Evolutionary conservation across 2,329 filamentous ascomycete species (phyloP), one percentile per base, ranked within the genome.

Genomic region (Fusarium fracticaudum): DNA sequence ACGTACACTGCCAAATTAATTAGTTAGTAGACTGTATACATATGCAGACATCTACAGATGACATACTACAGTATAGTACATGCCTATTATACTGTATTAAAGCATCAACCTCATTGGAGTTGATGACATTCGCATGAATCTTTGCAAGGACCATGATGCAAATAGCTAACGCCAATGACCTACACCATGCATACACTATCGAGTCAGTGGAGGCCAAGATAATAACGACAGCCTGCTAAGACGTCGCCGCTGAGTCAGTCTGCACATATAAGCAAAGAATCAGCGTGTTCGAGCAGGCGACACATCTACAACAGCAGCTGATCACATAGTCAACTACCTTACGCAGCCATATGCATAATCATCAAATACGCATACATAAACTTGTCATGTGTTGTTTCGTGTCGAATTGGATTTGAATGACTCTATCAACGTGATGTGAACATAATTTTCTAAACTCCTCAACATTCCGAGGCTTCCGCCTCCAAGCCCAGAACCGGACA

Each of bases 381-480:
- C 44, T 26, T 31, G 40, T 48, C 60, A 60, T 47, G 22, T 44
- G 61, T 58, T 35, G 48, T 64, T 57, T 24, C 60, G 43, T 43
- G 29, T 60, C 57, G 35, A 37, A 43, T 38, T 45, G n/a, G 35
- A 48, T 35, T 33, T 43, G 48, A 73, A 55, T 47, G 29, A 50
- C 59, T 65, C 47, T 47, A 47, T 48, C 41, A 67, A 48, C n/a
- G 24, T 47, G 41, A 45, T 47, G 20, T 43, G 50, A 67, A 63
- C 50, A 53, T 51, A 71, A 43, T 43, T 43, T 61, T 73, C 59
- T 62, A 60, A 71, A 73, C 60, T 71, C 58, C 57, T 44, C 62
- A 57, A 64, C 67, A 55, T 70, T 67, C 74, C 71, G 67, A 77
- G 50, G 43, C 72, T 67, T 70, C 64, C 68, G 69, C 75, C 64